These are phyloP conservation scores for Barnettozyma californica DNA, from an alignment of 805 yeast species.

Conservation along the genomic window DNA sequence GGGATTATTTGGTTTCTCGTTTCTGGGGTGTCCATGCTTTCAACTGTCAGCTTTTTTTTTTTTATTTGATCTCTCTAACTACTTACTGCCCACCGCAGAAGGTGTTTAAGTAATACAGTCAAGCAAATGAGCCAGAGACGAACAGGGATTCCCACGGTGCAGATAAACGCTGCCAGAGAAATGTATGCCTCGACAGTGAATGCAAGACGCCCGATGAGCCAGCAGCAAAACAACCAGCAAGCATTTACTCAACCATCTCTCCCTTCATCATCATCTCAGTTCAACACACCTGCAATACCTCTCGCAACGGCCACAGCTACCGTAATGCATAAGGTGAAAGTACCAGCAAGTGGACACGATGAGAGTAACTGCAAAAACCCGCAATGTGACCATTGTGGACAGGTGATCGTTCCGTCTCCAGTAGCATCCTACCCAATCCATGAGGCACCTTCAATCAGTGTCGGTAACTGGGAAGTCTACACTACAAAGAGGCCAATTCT, in stretches of 20 bases:
- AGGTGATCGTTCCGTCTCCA: slow-evolving; percentile 76
- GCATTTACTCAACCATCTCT: background rate
- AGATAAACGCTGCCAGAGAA: slow-evolving; percentile 57
- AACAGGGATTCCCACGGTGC: slow-evolving; percentile 47
- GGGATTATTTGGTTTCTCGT: background rate
- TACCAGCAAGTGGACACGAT: slow-evolving; percentile 40
- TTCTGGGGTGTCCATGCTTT: background rate
- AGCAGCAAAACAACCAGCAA: slow-evolving; percentile 2
- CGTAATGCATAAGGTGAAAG: slow-evolving; percentile 18
- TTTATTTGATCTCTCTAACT: too few species aligned
- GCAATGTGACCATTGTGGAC: slow-evolving; percentile 59
- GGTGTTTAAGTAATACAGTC: background rate
- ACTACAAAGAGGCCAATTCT: slow-evolving; percentile 75
- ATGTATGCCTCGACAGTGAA: slow-evolving; percentile 41
- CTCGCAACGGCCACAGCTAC: background rate
- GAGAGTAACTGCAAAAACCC: slow-evolving; percentile 32
- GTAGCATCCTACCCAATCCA: slow-evolving; percentile 55
- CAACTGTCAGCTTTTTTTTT: background rate
- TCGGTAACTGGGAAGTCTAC: slow-evolving; percentile 71
- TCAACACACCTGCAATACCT: background rate
- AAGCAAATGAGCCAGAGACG: slow-evolving; percentile 27
- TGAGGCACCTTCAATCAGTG: slow-evolving; percentile 64
- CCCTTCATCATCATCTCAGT: background rate
- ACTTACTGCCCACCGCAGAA: too few species aligned
- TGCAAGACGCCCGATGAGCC: slow-evolving; percentile 27